Evolutionary conservation across 352 stramenopile genomes (phyloP).

Genomic region (Globisporangium emineosum): DNA sequence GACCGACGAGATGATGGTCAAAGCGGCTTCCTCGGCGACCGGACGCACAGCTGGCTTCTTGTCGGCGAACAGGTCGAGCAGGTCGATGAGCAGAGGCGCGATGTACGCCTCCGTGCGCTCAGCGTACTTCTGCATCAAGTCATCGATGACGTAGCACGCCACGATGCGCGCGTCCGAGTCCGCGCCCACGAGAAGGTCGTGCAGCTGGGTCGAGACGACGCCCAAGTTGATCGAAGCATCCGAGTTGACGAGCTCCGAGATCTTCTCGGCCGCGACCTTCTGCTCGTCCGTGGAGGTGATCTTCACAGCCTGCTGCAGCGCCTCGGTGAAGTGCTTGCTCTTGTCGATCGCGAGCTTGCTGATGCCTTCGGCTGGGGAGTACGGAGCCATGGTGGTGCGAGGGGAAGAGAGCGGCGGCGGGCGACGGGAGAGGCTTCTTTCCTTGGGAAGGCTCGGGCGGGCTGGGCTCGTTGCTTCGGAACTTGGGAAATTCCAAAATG

Average conservation of each 20-base stretch:
- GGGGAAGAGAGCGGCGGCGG: constrained; percentile 18
- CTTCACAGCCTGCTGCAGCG: constrained; percentile 77
- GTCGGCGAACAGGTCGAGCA: constrained; percentile 82
- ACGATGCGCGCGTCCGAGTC: constrained; percentile 71
- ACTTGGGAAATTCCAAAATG: constrained; percentile 85
- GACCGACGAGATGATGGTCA: constrained; percentile 75
- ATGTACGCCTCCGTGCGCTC: constrained; percentile 81
- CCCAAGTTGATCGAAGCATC: constrained; percentile 73
- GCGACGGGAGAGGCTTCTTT: constrained; percentile 1
- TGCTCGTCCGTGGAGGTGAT: constrained; percentile 58
- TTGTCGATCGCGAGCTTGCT: constrained; percentile 86
- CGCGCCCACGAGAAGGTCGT: constrained; percentile 47
- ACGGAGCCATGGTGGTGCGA: constrained; percentile 70
- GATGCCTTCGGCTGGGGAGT: constrained; percentile 76
- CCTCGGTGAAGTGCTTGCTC: constrained; percentile 89
- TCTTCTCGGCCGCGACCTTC: constrained; percentile 81
- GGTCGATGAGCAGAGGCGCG: constrained; percentile 53
- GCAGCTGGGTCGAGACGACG: constrained; percentile 67
- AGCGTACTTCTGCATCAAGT: constrained; percentile 85
- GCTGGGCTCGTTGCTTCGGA: constrained; percentile 30
- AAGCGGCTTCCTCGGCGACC: constrained; percentile 66
- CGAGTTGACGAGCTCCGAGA: constrained; percentile 73
- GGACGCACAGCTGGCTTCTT: constrained; percentile 77
- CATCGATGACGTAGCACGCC: constrained; percentile 70
- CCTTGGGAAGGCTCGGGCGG: constrained; percentile 14